A percentile compares a stretch with the other conserved stretches of the same genome.
Evolutionary conservation across 352 stramenopile genomes (phyloP).

Genomic region (Pythium angustatum): DNA sequence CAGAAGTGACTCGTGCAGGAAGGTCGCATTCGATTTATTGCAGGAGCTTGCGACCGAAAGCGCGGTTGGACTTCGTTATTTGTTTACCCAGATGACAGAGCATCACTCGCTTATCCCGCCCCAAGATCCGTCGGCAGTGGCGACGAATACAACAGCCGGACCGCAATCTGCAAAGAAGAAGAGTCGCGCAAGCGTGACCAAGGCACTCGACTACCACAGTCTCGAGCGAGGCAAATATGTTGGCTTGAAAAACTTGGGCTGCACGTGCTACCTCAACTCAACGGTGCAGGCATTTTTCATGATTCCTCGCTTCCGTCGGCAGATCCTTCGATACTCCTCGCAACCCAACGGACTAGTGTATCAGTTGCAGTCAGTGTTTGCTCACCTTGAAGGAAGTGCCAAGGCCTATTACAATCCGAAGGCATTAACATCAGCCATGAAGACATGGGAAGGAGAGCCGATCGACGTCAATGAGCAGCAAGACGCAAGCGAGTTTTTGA

Average conservation of each 20-base stretch:
- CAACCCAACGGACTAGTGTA: conserved; percentile 58
- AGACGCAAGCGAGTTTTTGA: conserved; percentile 93
- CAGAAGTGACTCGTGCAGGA: conserved; percentile 68
- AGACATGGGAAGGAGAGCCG: conserved; percentile 86
- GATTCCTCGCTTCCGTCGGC: conserved; percentile 88
- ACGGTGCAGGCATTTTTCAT: conserved; percentile 96
- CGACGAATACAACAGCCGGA: conserved; percentile 11
- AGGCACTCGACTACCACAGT: conserved; percentile 36
- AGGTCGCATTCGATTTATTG: conserved; percentile 81
- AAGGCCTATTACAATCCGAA: conserved; percentile 86
- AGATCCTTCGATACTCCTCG: conserved; percentile 63
- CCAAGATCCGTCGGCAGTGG: conserved; percentile 30
- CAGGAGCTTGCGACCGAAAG: conserved; percentile 69
- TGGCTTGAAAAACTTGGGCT: conserved; percentile 94
- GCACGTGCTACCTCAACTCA: conserved; percentile 96
- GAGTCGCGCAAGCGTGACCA: conserved; percentile 14
- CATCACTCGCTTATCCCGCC: conserved; percentile 74
- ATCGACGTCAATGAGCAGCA: conserved; percentile 92
- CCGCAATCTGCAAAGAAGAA: conserved; percentile 56
- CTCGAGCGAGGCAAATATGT: conserved; percentile 82
- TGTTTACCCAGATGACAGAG: conserved; percentile 68
- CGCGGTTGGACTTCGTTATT: conserved; percentile 52
- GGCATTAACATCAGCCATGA: conserved; percentile 76
- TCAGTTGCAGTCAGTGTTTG: conserved; percentile 91
- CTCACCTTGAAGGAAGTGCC: conserved; percentile 83